These are phyloP conservation scores for Vachellia pachyceras DNA, from an alignment of 306 rosid genomes.

Conservation along the genomic window DNA sequence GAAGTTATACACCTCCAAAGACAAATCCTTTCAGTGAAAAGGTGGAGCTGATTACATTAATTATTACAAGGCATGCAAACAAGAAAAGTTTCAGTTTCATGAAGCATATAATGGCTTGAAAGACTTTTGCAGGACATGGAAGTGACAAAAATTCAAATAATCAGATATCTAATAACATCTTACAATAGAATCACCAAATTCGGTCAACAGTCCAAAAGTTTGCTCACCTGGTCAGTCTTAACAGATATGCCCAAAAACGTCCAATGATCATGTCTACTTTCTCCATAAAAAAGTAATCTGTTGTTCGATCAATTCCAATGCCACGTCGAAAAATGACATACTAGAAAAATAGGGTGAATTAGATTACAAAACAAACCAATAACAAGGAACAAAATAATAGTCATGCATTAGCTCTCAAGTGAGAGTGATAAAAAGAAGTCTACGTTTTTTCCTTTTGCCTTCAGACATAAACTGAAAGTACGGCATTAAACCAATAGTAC, in stretches of 20 bases:
- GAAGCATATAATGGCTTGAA: not conserved
- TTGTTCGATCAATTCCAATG: constrained; percentile 77
- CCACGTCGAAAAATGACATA: constrained; percentile 89
- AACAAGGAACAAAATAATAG: not conserved
- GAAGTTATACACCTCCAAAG: not conserved
- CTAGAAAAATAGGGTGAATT: constrained; percentile 53
- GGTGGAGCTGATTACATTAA: not conserved
- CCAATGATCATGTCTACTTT: constrained; percentile 83
- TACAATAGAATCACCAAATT: not conserved
- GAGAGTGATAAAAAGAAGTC: not conserved
- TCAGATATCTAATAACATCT: not conserved
- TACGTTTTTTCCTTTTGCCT: not conserved
- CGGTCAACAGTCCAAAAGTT: not conserved
- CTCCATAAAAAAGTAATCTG: constrained; percentile 82
- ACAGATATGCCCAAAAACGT: constrained; percentile 72
- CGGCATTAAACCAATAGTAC: not conserved
- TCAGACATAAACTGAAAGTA: not conserved
- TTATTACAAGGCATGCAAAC: not conserved
- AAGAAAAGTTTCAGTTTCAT: not conserved
- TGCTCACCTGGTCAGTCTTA: constrained; percentile 59
- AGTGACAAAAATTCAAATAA: constrained; percentile 11
- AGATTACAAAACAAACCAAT: constrained; percentile 21
- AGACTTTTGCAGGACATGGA: not conserved
- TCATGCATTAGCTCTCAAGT: not conserved
- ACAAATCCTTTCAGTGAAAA: not conserved